Conservation (phyloP, 768 basidiomycete genomes). For the Dentipellis fragilis region DNA sequence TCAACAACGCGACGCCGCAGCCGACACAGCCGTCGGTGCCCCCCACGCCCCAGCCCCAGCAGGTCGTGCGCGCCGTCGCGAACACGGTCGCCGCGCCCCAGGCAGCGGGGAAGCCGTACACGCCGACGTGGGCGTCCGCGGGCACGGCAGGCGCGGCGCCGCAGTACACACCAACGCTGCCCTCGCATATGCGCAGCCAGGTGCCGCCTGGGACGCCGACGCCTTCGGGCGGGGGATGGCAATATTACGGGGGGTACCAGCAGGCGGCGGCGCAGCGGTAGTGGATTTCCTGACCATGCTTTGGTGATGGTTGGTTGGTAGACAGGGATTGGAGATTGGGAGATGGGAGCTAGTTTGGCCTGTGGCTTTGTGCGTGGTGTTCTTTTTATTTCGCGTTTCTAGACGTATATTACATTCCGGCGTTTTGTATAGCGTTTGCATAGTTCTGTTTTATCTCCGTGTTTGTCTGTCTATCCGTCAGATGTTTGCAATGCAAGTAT, state of each 20-base stretch:
- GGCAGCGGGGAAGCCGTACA: background rate
- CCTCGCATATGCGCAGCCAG: slow-evolving; percentile 27
- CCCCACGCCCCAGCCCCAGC: slow-evolving; percentile 9
- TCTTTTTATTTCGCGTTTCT: background rate
- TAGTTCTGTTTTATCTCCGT: background rate
- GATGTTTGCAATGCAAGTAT: no score
- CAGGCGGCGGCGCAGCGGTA: slow-evolving; percentile 6
- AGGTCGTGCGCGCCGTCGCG: slow-evolving; percentile 39
- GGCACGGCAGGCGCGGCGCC: slow-evolving; percentile 12
- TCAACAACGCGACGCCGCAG: slow-evolving; percentile 18
- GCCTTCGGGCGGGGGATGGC: slow-evolving; percentile 13
- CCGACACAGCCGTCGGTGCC: slow-evolving; percentile 7
- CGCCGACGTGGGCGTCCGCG: slow-evolving; percentile 16
- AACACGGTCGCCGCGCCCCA: slow-evolving; percentile 36
- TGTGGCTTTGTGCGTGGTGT: no score
- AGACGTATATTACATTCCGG: background rate
- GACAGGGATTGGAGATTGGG: no score
- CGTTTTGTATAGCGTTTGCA: no score
- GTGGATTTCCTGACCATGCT: background rate
- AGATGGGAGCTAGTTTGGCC: no score
- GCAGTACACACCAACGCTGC: slow-evolving; percentile 26
- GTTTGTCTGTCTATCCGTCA: no score
- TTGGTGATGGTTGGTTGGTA: background rate
- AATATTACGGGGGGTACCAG: slow-evolving; percentile 16
- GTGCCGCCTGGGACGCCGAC: slow-evolving; percentile 15